Evolutionary conservation across 78 protist species (phyloP), one percentile per base, ranked within the genome.

Genomic region (Anaeramoeba ignava): DNA sequence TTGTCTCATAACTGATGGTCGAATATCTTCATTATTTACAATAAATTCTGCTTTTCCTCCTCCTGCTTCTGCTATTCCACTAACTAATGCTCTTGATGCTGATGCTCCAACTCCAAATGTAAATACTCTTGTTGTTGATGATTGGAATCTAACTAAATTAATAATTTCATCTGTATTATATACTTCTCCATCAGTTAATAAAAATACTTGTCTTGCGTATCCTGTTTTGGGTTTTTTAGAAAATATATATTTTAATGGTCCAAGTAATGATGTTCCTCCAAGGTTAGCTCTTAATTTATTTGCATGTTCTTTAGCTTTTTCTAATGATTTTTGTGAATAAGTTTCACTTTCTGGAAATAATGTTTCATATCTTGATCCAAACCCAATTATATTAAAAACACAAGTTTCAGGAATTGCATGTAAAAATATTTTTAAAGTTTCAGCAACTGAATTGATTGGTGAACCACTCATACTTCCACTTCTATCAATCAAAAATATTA

Each of bases 151-250:
- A n/a, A n/a, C n/a, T n/a, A n/a, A n/a, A n/a, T n/a, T n/a, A n/a
- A n/a, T n/a, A n/a, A n/a, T n/a, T n/a, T n/a, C n/a, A n/a, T n/a
- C n/a, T n/a, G n/a, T n/a, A n/a, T n/a, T n/a, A n/a, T n/a, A n/a
- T n/a, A 83, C 27, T 91, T 85, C 42, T 91, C 89, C 54, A n/a
- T n/a, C n/a, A n/a, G n/a, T n/a, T n/a, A n/a, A n/a, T n/a, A n/a
- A n/a, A n/a, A n/a, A n/a, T n/a, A 93, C 82, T 40, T 89, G 92
- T 34, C 95, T 84, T 33, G 91, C 83, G n/a, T n/a, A n/a, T n/a
- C n/a, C n/a, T n/a, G n/a, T 2, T 3, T 38, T 3, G 82, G 40
- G 73, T 39, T 40, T 34, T 79, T 38, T 33, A 0, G 33, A 27
- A 0, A 33, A 33, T 33, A 87, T 38, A 78, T 17, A 42, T 36